These are phyloP conservation scores for Dioscorea cayenensis DNA, from an alignment of 116 monocot genomes.

Conservation along the genomic window DNA sequence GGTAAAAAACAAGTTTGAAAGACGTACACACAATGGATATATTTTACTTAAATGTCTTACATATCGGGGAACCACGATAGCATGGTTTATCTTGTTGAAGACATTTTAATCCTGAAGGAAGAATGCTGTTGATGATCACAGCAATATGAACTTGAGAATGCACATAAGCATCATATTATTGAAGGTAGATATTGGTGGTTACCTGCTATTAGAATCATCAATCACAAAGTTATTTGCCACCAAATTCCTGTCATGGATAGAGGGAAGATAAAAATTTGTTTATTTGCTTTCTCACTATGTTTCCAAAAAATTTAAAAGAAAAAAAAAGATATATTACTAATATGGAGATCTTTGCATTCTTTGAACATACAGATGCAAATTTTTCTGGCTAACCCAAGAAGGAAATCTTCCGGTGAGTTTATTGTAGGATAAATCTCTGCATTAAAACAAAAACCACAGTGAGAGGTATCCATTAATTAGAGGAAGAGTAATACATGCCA, in stretches of 20 bases:
- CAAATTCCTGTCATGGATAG: conserved; percentile 42
- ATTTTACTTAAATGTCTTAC: conserved; percentile 21
- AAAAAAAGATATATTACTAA: no score
- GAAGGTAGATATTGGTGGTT: background rate
- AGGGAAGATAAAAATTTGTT: background rate
- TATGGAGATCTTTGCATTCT: no score
- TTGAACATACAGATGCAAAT: conserved; percentile 50
- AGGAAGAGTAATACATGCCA: background rate
- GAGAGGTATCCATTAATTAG: background rate
- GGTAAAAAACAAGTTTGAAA: no score
- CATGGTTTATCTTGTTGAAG: conserved; percentile 70
- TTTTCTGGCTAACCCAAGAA: conserved; percentile 39
- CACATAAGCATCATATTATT: no score
- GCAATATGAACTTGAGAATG: background rate
- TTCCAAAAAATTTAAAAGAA: no score
- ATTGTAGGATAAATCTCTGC: conserved; percentile 79
- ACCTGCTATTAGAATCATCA: conserved; percentile 59
- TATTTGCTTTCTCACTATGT: no score
- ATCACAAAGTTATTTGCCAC: conserved; percentile 70
- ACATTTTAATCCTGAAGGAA: conserved; percentile 69
- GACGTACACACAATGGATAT: background rate
- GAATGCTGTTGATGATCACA: conserved; percentile 24
- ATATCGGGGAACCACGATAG: conserved; percentile 58
- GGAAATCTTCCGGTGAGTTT: conserved; percentile 63
- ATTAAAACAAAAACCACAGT: background rate